Base-by-base conservation (phyloP, 208 protist species). In the Vickermania spadyakhi region DNA sequence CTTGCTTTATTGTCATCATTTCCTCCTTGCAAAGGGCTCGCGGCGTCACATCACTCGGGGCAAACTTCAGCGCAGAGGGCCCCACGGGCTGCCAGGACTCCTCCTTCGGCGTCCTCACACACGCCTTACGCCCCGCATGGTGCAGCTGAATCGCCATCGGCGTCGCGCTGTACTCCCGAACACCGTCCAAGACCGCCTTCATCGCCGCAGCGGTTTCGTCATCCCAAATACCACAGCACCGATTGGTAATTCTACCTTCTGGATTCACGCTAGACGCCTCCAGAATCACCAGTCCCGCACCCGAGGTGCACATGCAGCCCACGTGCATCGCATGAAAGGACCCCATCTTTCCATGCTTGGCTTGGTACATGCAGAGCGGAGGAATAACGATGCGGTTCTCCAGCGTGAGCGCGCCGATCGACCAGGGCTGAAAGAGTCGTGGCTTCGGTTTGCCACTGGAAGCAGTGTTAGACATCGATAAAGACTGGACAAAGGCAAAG, bases 101-200 rank as follows among this genome's bases (percentile, higher is more conserved):
- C 18, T 45, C 36, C 36, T 45, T 45, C 11, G 36, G 36, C 11
- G 36, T 45, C 41, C 66, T 61, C 0, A 0, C 18, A 13, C 62
- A 74, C 0, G 58, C 73, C 49, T 83, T 88, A 31, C 86, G 66
- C 22, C 86, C 86, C 18, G 76, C 66, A 66, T 93, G 86, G 22
- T 73, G 58, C 28, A 93, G 84, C 72, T 93, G 86, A 62, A 93
- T 81, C 7, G 66, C 70, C 42, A 93, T 91, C 4, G 64, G 65
- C 18, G 53, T 62, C 14, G 60, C 21, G 2, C 49, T 57, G 54
- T 79, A 73, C 42, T 31, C n/a, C 11, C 74, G 80, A 3, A 86
- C 70, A 3, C 41, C 66, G 31, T 73, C 66, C 26, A 71, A 58
- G 21, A 84, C 64, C n/a, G 13, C 31, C 36, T 72, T 75, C 51